Evolutionary conservation across 352 stramenopile genomes (phyloP), one percentile per base, ranked within the genome.

Genomic region (Pythium utonaiense): DNA sequence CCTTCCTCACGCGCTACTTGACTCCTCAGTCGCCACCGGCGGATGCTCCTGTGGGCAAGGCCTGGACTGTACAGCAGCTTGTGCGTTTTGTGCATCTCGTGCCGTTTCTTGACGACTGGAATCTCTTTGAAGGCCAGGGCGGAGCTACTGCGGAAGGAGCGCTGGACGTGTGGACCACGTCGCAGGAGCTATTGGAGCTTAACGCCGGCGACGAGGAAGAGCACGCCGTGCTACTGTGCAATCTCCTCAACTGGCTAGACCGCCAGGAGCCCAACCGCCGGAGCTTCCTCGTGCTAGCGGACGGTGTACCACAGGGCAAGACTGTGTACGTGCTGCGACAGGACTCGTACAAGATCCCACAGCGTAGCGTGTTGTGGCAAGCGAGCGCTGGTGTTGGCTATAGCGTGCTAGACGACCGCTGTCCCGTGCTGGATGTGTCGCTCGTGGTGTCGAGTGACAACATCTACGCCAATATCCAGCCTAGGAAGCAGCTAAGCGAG

Each of bases 1-100:
- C 83, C 3, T 90, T 94, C 25, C 34, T 93, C 27, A 74, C 82
- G 51, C 71, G 86, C 24, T 97, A 86, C 47, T 31, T 98, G 8
- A 60, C 67, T 49, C 73, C 83, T 1, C 88, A 97, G 69, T 63
- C 60, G 14, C 91, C 92, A 9, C 92, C 90, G 17, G 49, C 63
- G 38, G 38, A 8, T 22, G 22, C 27, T 10, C 45, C 45, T 10
- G 3, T 52, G 24, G 40, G 40, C 40, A 47, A 5, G 45, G 16
- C 45, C 13, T 33, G 60, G 24, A 70, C 60, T 1, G 57, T 88
- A 19, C 38, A 49, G 51, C 59, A 65, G 17, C 55, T 93, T 14
- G 76, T 91, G 28, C 88, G 89, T n/a, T 98, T 93, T 61, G 93
- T 98, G 24, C 89, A 78, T 13, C 70, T 98, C 38, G 83, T 98